Evolutionary conservation across 1,139 yeast genomes (phyloP).

Genomic region (Saccharomycopsis crataegensis): DNA sequence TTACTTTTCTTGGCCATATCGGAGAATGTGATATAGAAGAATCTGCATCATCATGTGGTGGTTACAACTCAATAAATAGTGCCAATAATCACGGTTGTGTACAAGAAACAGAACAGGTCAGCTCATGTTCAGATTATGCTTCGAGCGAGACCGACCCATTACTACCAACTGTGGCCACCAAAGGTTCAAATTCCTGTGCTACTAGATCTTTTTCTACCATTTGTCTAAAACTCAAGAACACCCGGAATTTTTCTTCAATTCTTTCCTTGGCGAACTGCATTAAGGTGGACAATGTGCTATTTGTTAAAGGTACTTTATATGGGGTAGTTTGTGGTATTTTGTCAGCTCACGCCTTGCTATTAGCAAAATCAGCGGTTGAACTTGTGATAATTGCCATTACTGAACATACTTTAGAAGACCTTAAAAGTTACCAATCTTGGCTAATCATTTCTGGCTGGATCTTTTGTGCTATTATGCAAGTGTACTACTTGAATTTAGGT

Average conservation of each 20-base stretch:
- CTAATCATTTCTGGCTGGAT: slow-evolving; percentile 52
- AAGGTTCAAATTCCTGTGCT: too few relatives aligned
- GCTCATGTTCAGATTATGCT: neutral
- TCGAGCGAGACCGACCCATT: neutral
- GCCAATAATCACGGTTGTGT: too few relatives aligned
- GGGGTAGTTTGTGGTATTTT: slow-evolving; percentile 73
- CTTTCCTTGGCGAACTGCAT: neutral
- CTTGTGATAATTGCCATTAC: slow-evolving; percentile 44
- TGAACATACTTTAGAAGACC: slow-evolving; percentile 25
- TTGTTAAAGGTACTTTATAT: slow-evolving; percentile 44
- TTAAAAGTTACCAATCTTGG: slow-evolving; percentile 23
- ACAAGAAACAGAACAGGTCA: neutral
- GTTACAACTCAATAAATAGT: neutral
- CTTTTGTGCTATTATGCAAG: slow-evolving; percentile 64
- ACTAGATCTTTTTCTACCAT: too few relatives aligned
- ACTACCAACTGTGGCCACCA: neutral
- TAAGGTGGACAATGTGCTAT: slow-evolving; percentile 1
- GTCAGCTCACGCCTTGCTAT: slow-evolving; percentile 77
- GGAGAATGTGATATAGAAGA: neutral
- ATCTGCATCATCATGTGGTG: neutral
- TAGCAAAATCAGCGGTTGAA: slow-evolving; percentile 81
- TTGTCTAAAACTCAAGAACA: too few relatives aligned
- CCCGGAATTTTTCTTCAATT: too few relatives aligned
- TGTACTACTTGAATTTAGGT: slow-evolving; percentile 69
- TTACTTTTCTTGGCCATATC: neutral